These are phyloP conservation scores for Hymenochaete sp. DNA, from an alignment of 1,284 basidiomycete species.

Conservation along the genomic window DNA sequence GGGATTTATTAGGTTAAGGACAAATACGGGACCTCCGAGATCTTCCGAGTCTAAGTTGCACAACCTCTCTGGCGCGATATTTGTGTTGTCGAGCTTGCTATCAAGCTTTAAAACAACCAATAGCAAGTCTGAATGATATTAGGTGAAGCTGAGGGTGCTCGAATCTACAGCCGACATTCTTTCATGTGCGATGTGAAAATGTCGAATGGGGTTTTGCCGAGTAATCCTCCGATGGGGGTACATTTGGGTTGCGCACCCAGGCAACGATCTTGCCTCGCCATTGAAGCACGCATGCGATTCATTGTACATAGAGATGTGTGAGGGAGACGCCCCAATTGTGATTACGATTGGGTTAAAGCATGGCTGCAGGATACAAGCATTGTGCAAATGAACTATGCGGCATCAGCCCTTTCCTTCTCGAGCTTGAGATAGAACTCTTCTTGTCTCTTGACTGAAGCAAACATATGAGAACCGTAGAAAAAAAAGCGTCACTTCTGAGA, in stretches of 20 bases:
- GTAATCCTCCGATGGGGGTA: no score
- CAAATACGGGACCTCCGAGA: constrained; percentile 8
- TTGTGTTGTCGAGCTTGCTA: no score
- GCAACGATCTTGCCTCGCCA: constrained; percentile 10
- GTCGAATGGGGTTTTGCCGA: no score
- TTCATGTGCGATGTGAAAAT: no score
- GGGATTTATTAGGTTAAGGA: neutral
- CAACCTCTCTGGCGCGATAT: no score
- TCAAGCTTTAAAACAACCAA: no score
- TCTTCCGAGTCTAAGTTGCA: no score
- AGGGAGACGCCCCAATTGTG: neutral
- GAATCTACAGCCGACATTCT: no score
- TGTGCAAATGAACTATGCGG: constrained; percentile 26
- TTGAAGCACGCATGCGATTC: neutral
- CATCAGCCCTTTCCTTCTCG: constrained; percentile 52
- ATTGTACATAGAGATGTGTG: neutral
- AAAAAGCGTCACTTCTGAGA: constrained; percentile 8
- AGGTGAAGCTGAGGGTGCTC: no score
- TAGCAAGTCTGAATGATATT: no score
- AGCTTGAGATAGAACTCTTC: constrained; percentile 80
- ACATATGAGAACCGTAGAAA: constrained; percentile 12
- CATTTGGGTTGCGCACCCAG: no score
- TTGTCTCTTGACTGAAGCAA: constrained; percentile 57
- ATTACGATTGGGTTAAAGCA: neutral
- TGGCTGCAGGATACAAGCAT: no score